A percentile compares a stretch with the other conserved stretches of the same genome.
These are phyloP conservation scores for Neonectria hederae DNA, from an alignment of 2,329 filamentous ascomycete species.

Conservation along the genomic window DNA sequence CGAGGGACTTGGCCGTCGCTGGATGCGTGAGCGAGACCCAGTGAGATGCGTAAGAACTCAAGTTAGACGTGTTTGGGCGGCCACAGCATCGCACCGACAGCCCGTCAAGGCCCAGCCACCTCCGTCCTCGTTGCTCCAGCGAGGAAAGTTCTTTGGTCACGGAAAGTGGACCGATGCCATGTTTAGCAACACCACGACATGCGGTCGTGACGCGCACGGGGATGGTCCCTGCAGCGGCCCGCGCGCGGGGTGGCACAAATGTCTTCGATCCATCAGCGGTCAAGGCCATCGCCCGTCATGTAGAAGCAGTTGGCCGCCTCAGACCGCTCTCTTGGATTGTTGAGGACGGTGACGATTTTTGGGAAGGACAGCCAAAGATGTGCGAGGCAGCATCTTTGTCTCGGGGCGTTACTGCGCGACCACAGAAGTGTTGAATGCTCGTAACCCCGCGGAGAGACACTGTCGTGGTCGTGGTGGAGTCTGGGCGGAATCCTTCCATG, in stretches of 20 bases:
- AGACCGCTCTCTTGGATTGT: constrained; percentile 34
- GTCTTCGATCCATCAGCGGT: constrained; percentile 26
- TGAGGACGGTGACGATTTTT: background rate
- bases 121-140: background rate
- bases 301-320: constrained; percentile 26
- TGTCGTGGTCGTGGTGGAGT: background rate
- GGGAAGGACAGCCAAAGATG: background rate
- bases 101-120: background rate
- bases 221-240: constrained; percentile 31
- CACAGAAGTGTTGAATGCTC: background rate
- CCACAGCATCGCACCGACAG: background rate
- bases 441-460: background rate
- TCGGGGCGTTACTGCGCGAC: background rate
- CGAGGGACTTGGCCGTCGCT: background rate
- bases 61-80: background rate
- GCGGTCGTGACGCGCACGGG: constrained; percentile 23
- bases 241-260: constrained; percentile 24
- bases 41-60: background rate
- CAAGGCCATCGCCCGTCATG: constrained; percentile 29
- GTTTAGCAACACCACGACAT: constrained; percentile 37
- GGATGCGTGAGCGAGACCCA: background rate
- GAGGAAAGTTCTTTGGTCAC: constrained; percentile 6
- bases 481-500: background rate
- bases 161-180: constrained; percentile 21
- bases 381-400: background rate